These are phyloP conservation scores for Phytophthora pistaciae DNA, from an alignment of 352 stramenopile species.

Conservation along the genomic window DNA sequence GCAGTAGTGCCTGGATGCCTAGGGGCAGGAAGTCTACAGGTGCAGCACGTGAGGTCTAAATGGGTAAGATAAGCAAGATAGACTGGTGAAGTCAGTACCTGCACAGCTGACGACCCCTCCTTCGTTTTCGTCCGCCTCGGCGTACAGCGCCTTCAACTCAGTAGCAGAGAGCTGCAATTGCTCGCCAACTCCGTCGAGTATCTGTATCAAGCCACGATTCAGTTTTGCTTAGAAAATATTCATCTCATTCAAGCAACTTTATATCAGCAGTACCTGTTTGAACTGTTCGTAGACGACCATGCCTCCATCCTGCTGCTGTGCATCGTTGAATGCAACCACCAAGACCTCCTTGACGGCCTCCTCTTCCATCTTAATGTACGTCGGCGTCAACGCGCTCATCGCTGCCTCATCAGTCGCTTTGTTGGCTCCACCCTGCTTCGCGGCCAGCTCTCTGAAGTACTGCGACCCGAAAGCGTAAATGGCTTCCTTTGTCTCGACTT, in stretches of 20 bases:
- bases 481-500: conserved; percentile 80
- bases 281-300: conserved; percentile 56
- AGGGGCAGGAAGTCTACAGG: conserved; percentile 59
- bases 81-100: conserved; percentile 21
- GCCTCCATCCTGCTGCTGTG: conserved; percentile 47
- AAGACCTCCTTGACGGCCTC: conserved; percentile 67
- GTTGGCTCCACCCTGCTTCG: conserved; percentile 37
- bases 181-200: conserved; percentile 52
- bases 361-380: conserved; percentile 72
- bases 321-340: conserved; percentile 50
- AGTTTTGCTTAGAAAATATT: neutral
- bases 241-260: neutral
- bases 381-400: conserved; percentile 35
- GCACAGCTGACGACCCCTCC: conserved; percentile 53
- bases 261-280: conserved; percentile 38
- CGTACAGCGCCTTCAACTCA: conserved; percentile 67
- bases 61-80: neutral
- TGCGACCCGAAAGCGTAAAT: conserved; percentile 81
- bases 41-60: neutral
- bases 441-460: conserved; percentile 75
- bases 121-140: conserved; percentile 78
- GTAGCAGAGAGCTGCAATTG: conserved; percentile 62
- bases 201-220: conserved; percentile 20
- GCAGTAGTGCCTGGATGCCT: conserved; percentile 53
- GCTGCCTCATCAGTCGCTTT: conserved; percentile 15